phyloP scores from a whole-genome alignment of 352 stramenopile species.

The Pythium grandisporangium region DNA sequence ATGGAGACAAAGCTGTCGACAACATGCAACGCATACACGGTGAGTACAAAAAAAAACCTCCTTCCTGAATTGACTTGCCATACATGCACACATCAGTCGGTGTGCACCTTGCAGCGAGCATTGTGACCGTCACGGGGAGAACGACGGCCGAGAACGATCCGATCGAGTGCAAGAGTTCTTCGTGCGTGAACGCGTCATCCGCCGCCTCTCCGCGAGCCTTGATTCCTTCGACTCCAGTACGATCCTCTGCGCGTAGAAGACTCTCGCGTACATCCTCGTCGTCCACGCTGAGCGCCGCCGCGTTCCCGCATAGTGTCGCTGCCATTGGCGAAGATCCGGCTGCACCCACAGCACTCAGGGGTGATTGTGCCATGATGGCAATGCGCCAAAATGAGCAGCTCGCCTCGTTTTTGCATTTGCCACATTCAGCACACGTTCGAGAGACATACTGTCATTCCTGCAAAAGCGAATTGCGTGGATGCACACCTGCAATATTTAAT shows the following conservation, averaged over 20 bases:
- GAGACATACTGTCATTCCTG: background rate
- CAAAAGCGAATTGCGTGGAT: too few relatives aligned
- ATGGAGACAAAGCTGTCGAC: conserved; percentile 60
- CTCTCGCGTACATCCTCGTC: conserved; percentile 32
- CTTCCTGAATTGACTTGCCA: too few relatives aligned
- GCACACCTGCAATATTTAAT: too few relatives aligned
- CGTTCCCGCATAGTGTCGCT: background rate
- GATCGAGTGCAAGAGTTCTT: conserved; percentile 79
- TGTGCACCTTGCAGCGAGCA: conserved; percentile 67
- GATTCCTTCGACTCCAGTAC: background rate
- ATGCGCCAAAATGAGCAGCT: too few relatives aligned
- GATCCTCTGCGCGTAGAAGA: conserved; percentile 18
- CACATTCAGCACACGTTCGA: background rate
- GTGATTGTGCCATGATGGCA: too few relatives aligned
- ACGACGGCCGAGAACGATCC: conserved; percentile 81
- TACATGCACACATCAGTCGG: background rate
- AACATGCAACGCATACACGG: background rate
- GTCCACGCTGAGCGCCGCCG: background rate
- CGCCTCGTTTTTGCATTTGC: background rate
- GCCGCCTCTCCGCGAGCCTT: conserved; percentile 7
- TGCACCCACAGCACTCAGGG: too few relatives aligned
- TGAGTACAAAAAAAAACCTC: too few relatives aligned
- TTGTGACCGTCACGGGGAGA: conserved; percentile 69
- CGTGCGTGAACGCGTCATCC: conserved; percentile 52
- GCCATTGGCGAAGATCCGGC: too few relatives aligned